Conservation (phyloP, 768 basidiomycete species). For the Naganishia vaughanmartiniae region DNA sequence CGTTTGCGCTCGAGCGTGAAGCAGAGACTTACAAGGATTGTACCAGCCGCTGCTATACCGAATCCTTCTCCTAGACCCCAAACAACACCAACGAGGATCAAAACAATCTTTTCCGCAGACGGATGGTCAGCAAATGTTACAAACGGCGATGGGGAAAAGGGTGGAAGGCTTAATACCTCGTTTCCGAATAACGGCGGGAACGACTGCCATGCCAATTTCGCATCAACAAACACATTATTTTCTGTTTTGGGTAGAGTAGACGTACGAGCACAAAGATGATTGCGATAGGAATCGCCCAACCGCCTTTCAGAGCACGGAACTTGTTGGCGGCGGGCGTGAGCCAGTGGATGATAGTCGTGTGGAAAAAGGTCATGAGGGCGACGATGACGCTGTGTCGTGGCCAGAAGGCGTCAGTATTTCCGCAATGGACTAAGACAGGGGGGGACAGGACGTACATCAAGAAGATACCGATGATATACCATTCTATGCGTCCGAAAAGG, state of each 20-base stretch:
- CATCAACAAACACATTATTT: background rate
- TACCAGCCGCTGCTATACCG: slow-evolving; percentile 64
- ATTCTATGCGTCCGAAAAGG: slow-evolving; percentile 33
- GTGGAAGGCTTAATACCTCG: slow-evolving; percentile 49
- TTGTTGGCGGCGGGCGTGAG: slow-evolving; percentile 62
- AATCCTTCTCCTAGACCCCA: slow-evolving; percentile 88
- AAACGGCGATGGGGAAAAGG: too few relatives aligned
- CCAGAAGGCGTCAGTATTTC: background rate
- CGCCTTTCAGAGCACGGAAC: slow-evolving; percentile 49
- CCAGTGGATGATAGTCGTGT: slow-evolving; percentile 69
- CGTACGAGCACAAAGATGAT: slow-evolving; percentile 68
- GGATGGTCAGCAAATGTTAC: too few relatives aligned
- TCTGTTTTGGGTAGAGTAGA: slow-evolving; percentile 48
- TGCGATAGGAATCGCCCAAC: slow-evolving; percentile 73
- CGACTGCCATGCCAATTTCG: background rate
- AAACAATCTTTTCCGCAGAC: slow-evolving; percentile 59
- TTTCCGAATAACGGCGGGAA: slow-evolving; percentile 93
- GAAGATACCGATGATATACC: slow-evolving; percentile 49
- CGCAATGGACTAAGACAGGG: background rate
- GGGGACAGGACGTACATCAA: background rate
- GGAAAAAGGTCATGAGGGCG: slow-evolving; percentile 62
- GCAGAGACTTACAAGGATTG: slow-evolving; percentile 57
- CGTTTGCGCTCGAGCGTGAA: background rate
- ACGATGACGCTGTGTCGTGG: slow-evolving; percentile 53
- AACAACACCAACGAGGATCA: slow-evolving; percentile 80